These are phyloP conservation scores for Backusella morwellensis DNA, from an alignment of 192 early-diverging fungal genomes.

Conservation along the genomic window DNA sequence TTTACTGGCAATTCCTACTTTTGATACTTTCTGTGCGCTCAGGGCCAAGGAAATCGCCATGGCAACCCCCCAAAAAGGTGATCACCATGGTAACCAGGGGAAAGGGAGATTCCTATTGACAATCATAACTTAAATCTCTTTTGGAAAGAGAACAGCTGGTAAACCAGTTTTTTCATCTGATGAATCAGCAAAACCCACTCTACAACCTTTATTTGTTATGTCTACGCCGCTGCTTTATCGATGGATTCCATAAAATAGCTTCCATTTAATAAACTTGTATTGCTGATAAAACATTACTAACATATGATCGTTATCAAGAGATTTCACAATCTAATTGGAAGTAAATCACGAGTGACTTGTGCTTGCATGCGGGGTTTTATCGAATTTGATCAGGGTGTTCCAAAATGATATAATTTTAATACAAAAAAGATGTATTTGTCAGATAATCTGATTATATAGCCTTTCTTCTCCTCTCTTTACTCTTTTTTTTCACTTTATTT, in stretches of 20 bases:
- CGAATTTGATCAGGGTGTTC: background rate
- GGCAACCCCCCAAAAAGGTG: background rate
- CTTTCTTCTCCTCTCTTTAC: background rate
- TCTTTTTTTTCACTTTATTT: background rate
- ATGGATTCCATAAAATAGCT: too few species aligned
- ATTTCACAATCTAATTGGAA: background rate
- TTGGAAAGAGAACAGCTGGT: too few species aligned
- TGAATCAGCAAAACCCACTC: background rate
- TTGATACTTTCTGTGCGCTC: background rate
- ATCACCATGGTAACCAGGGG: background rate
- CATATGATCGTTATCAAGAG: background rate
- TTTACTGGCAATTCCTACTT: background rate
- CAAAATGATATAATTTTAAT: constrained; percentile 7
- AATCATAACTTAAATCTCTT: too few species aligned
- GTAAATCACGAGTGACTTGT: background rate
- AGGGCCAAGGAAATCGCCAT: background rate
- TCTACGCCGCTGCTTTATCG: background rate
- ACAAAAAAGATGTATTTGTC: background rate
- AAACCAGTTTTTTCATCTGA: background rate
- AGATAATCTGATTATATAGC: background rate
- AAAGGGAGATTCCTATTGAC: too few species aligned
- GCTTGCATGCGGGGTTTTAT: background rate
- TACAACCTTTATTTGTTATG: background rate
- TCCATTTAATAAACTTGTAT: too few species aligned
- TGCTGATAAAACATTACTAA: background rate